Evolutionary conservation across 805 yeast species (phyloP), one percentile per base, ranked within the genome.

Genomic region (Wickerhamomyces silvicola): DNA sequence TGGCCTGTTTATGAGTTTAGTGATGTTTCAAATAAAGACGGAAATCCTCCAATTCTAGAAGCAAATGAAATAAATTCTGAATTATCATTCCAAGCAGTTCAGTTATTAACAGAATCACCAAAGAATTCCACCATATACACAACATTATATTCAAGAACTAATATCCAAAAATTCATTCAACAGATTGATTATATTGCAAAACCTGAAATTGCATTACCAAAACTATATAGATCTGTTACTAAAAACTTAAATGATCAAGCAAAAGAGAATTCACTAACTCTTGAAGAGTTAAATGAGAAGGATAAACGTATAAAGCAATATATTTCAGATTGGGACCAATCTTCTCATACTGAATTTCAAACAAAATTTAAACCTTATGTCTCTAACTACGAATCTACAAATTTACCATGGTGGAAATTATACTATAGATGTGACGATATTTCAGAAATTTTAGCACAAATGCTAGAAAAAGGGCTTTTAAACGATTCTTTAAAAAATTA

Each of bases 351-450:
- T 6, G 56, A 56, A 29, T 42, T 57, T 30, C 62, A 58, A 36
- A 31, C 36, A 7, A 30, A 33, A 2, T 52, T 57, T 22, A 42
- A 48, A 30, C 58, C 59, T 7, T 42, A 41, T 18, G 42, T 58
- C 11, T 33, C 42, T 5, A 22, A 39, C 3, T 58, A 41, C 27
- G 54, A 50, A 13, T 37, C 37, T 11, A 42, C 37, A 7, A 52
- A 57, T 13, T 37, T 58, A 8, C 42, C 57, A 4, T 43, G 60
- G 45, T 51, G 55, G 56, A 56, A 46, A 40, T 31, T 59, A 11
- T 57, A 57, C 40, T 39, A 49, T 9, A 46, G 51, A 24, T 52
- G 52, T 15, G 61, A 57, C 36, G 54, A 48, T 26, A 37, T 57
- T 13, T 50, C 50, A 26, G 41, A 41, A 27, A 42, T 48, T 13